Conservation (phyloP, 257 asterid genomes). For the Solanum neorickii region DNA sequence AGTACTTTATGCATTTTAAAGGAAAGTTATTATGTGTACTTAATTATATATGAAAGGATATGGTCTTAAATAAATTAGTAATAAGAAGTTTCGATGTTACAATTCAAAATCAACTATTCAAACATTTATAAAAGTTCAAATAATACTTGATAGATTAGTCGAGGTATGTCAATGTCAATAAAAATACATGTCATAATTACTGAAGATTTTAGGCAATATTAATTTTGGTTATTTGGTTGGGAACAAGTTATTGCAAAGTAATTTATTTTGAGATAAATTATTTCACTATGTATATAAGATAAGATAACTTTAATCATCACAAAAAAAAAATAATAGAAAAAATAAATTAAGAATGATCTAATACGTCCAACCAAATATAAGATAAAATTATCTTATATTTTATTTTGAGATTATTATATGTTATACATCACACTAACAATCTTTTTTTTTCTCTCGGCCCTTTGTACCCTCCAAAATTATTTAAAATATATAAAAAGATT, state of each 20-base stretch:
- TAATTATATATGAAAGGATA: not conserved
- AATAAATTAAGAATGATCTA: no score
- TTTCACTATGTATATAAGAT: no score
- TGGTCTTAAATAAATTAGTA: not conserved
- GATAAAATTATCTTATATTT: no score
- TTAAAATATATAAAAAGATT: not conserved
- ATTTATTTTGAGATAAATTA: no score
- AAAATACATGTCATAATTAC: not conserved
- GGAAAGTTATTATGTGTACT: not conserved
- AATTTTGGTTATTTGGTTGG: not conserved
- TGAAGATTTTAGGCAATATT: not conserved
- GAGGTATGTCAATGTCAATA: not conserved
- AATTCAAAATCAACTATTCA: not conserved
- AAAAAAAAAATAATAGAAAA: no score
- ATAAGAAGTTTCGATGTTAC: not conserved
- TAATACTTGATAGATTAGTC: not conserved
- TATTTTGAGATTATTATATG: no score
- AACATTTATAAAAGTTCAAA: not conserved
- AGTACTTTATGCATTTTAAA: not conserved
- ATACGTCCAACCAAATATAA: not conserved
- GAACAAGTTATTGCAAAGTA: no score
- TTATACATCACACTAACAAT: not conserved
- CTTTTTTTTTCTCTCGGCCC: not conserved
- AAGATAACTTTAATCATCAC: no score
- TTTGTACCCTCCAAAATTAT: not conserved